Evolutionary conservation across 345 rosid genomes (phyloP).

Genomic region (Crucihimalaya himalaica): DNA sequence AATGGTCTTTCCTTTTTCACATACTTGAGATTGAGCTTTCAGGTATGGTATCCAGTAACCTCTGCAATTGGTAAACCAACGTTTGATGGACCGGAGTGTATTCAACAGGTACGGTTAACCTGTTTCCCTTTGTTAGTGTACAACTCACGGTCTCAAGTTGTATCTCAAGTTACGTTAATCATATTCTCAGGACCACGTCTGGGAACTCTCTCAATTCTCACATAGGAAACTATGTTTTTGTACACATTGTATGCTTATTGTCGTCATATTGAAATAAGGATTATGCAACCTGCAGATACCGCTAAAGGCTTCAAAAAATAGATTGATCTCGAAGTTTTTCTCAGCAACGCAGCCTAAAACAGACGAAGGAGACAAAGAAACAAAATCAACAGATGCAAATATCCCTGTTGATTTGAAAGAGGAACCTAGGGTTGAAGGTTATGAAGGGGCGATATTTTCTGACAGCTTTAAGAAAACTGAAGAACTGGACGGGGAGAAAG

Average conservation of each 20-base stretch:
- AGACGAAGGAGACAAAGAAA: slow-evolving; percentile 44
- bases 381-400: slow-evolving; percentile 27
- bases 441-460: slow-evolving; percentile 7
- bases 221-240: neutral
- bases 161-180: neutral
- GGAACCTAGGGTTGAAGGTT: slow-evolving; percentile 29
- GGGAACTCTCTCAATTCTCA: neutral
- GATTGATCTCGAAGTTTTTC: slow-evolving; percentile 74
- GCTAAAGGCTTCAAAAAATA: slow-evolving; percentile 53
- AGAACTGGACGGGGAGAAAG: slow-evolving; percentile 14
- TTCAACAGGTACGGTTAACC: slow-evolving; percentile 58
- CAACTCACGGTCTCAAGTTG: slow-evolving; percentile 8
- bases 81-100: slow-evolving; percentile 88
- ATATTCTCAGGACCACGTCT: neutral
- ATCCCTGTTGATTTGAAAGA: slow-evolving; percentile 32
- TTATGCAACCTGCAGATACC: slow-evolving; percentile 51
- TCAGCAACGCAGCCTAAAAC: slow-evolving; percentile 49
- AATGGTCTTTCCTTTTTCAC: neutral
- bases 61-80: slow-evolving; percentile 82
- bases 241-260: neutral
- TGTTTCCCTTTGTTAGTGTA: slow-evolving; percentile 9
- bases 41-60: slow-evolving; percentile 90
- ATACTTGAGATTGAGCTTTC: slow-evolving; percentile 23
- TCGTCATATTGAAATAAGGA: slow-evolving; percentile 3
- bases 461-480: slow-evolving; percentile 15